phyloP scores from a whole-genome alignment of 139 green algal species.

The Micractinium conductrix region DNA sequence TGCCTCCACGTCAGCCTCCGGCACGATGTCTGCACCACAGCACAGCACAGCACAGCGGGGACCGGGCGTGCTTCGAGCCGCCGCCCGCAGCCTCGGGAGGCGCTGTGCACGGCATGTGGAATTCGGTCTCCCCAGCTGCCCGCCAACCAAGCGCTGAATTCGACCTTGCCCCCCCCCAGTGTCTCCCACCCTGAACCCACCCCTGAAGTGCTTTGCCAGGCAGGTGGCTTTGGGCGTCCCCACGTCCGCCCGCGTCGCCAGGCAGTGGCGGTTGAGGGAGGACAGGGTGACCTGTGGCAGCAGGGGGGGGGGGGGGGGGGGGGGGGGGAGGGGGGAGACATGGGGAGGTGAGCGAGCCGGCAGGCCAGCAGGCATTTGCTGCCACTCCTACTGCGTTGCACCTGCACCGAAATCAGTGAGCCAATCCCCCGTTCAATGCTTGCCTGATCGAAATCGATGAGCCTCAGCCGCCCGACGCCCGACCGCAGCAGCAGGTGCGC shows the following conservation, averaged over 20 bases:
- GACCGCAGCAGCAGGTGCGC: conserved; percentile 93
- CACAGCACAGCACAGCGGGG: no score
- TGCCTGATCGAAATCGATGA: conserved; percentile 98
- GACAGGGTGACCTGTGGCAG: conserved; percentile 78
- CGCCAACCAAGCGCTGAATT: not conserved
- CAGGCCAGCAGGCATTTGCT: no score
- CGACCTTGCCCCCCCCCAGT: not conserved
- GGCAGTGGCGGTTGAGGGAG: conserved; percentile 93
- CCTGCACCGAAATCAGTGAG: no score
- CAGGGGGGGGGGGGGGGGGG: not conserved
- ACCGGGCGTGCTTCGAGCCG: not conserved
- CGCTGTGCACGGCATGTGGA: not conserved
- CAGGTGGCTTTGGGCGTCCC: conserved; percentile 88
- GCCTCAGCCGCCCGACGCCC: conserved; percentile 87
- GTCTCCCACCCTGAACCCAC: not conserved
- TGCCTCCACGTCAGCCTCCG: conserved; percentile 80
- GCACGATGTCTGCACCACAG: conserved; percentile 74
- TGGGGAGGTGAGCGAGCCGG: not conserved
- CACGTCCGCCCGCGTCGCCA: conserved; percentile 93
- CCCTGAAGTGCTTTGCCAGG: conserved; percentile 82
- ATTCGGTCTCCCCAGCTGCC: not conserved
- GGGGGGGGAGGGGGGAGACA: not conserved
- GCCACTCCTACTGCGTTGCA: no score
- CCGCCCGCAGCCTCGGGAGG: not conserved
- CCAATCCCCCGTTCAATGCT: no score